Conservation (phyloP, 1,284 basidiomycete species). For the Lentinula novae-zelandiae region DNA sequence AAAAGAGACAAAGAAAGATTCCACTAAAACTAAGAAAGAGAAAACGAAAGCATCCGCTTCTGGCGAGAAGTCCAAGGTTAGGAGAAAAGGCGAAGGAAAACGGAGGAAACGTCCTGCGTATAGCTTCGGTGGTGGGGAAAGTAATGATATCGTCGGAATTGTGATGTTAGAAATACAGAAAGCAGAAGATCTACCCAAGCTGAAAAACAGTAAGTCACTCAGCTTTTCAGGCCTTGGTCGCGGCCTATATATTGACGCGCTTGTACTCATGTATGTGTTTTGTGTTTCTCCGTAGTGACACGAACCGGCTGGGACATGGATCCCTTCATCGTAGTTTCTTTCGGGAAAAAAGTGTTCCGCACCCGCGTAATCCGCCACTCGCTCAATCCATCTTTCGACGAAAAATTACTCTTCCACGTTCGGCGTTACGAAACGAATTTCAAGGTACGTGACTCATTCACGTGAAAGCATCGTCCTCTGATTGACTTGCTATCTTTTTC, state of each 20-base stretch:
- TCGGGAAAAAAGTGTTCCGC: conserved; percentile 95
- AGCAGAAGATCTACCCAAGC: conserved; percentile 80
- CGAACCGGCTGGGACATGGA: conserved; percentile 95
- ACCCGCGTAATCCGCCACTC: conserved; percentile 88
- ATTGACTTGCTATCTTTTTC: background rate
- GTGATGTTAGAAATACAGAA: conserved; percentile 77
- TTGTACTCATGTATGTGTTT: background rate
- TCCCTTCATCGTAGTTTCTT: conserved; percentile 93
- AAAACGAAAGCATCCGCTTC: background rate
- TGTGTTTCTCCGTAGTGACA: conserved; percentile 50
- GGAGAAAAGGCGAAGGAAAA: conserved; percentile 6
- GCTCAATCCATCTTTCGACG: conserved; percentile 91
- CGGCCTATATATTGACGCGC: background rate
- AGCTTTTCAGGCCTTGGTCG: background rate
- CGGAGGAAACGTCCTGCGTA: conserved; percentile 34
- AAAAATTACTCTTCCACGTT: conserved; percentile 95
- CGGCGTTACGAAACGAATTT: conserved; percentile 80
- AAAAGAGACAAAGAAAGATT: conserved; percentile 19
- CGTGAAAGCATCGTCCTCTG: no score
- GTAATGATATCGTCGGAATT: conserved; percentile 84
- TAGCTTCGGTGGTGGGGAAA: conserved; percentile 55
- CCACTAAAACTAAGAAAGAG: background rate
- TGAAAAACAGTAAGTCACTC: conserved; percentile 75
- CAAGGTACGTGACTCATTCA: conserved; percentile 38
- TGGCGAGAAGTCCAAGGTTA: conserved; percentile 21